phyloP scores from a whole-genome alignment of 2,329 filamentous ascomycete genomes.

The Cadophora gregata region DNA sequence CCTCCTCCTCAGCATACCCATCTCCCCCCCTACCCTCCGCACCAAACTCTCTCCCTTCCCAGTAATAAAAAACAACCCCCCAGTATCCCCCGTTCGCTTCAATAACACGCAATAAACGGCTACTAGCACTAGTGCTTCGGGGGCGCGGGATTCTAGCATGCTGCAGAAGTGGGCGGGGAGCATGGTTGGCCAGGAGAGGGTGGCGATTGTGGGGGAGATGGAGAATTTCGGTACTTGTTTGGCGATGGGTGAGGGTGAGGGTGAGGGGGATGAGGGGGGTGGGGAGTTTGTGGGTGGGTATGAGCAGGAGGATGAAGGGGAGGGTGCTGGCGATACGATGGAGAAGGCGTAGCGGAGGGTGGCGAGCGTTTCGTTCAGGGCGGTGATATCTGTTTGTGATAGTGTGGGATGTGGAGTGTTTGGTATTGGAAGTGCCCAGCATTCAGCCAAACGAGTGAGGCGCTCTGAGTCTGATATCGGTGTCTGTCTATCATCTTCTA shows the following conservation, averaged over 20 bases:
- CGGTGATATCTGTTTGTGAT: neutral
- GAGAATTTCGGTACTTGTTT: too few relatives aligned
- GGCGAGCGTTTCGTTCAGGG: neutral
- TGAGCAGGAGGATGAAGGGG: too few relatives aligned
- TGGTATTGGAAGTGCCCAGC: neutral
- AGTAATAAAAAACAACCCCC: neutral
- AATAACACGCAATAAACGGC: neutral
- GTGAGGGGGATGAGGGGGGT: neutral
- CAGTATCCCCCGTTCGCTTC: neutral
- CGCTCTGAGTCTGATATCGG: neutral
- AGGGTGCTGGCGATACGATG: neutral
- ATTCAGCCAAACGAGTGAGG: neutral
- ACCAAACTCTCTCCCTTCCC: neutral
- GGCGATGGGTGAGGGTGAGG: neutral
- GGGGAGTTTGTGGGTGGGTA: neutral
- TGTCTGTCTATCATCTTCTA: neutral
- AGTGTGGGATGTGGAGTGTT: neutral
- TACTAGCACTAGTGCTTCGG: neutral
- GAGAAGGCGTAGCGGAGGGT: neutral
- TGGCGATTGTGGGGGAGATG: neutral
- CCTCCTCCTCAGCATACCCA: neutral
- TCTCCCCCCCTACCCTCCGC: neutral
- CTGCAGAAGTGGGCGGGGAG: neutral
- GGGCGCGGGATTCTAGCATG: neutral
- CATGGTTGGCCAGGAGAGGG: neutral